Percentiles rank a stretch among this genome's conserved stretches.
These are phyloP conservation scores for Botryotinia globosa DNA, from an alignment of 2,329 filamentous ascomycete genomes.

Conservation along the genomic window DNA sequence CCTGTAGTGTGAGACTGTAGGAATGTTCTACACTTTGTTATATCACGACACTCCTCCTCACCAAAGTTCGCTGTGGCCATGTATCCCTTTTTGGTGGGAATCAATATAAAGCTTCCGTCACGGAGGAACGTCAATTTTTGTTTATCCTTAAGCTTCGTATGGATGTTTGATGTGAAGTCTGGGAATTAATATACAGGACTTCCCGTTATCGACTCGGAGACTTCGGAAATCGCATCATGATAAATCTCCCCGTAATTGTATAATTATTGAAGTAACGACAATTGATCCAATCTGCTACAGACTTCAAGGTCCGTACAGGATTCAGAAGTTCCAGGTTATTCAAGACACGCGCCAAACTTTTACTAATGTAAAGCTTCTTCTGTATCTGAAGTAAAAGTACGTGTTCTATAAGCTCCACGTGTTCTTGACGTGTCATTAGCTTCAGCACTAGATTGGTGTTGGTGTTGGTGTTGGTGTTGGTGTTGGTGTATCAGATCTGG, in stretches of 20 bases:
- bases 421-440: slow-evolving; percentile 6
- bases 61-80: not conserved
- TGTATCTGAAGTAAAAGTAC: not conserved
- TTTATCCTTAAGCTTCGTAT: not conserved
- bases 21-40: not conserved
- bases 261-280: not conserved
- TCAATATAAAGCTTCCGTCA: not conserved
- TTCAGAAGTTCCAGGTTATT: not conserved
- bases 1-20: not conserved
- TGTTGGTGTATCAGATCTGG: not conserved
- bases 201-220: not conserved
- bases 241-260: not conserved
- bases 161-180: not conserved
- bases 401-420: not conserved
- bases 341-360: not conserved
- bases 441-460: not conserved
- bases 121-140: too few species aligned
- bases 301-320: not conserved
- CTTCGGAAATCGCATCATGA: not conserved
- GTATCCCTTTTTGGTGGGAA: not conserved
- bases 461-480: not conserved
- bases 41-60: not conserved
- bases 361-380: not conserved
- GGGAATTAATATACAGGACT: not conserved
- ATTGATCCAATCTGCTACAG: not conserved